Evolutionary conservation across 139 green algal genomes (phyloP), one percentile per base, ranked within the genome.

Genomic region (Coelastrella sp.): DNA sequence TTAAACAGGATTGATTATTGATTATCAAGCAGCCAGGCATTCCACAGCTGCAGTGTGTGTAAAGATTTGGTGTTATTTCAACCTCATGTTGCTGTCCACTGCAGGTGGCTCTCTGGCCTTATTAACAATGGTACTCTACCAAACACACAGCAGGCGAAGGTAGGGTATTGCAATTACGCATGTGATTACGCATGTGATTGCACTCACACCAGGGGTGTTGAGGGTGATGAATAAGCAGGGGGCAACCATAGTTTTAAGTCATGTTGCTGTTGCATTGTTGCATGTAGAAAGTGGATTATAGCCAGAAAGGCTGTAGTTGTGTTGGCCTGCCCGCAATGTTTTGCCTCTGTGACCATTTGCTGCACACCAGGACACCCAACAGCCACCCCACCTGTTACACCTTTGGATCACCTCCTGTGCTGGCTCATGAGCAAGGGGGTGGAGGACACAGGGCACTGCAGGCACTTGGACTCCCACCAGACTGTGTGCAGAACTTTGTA

Each of bases 341-440:
- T 1, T 70, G 63, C 63, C 63, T 70, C 12, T 70, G 63, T 12
- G 63, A 15, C 63, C 63, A 70, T 70, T 15, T 70, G 63, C 5
- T 15, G 12, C 63, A 70, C 63, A 81, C 24, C 60, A 87, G 82
- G 61, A 74, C 9, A 9, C 17, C 22, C 35, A 20, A 14, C 86
- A 60, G 17, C 12, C 27, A 75, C 56, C 76, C 78, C 19, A 81
- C 76, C 25, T 93, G 86, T 73, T 92, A 91, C 58, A 95, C 92
- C 4, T 97, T 96, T 91, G 95, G 95, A 9, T 95, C 94, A 7
- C 95, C 95, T 6, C 93, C 94, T 1, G 94, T 96, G 7, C 87
- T 97, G 35, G 90, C 94, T 0, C 94, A 95, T 84, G 82, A 79
- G 68, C 57, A 78, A 6, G 92, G 92, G 70, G 92, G 91, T 17